Base-by-base conservation (phyloP, 192 early-diverging fungal genomes). In the Powellomyces hirtus region DNA sequence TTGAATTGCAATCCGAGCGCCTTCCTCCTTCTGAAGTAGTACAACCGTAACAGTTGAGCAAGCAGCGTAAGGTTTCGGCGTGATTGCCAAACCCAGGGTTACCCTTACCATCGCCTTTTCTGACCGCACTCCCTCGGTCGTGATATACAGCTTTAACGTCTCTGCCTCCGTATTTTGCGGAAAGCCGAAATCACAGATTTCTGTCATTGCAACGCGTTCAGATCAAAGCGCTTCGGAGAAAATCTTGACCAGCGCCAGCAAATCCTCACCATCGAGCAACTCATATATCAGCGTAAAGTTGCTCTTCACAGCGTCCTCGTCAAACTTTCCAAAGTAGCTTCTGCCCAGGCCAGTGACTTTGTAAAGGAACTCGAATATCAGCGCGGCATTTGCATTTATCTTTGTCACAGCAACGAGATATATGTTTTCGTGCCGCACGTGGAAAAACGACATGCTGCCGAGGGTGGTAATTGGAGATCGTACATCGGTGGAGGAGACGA, bases 361-460 rank as follows among this genome's bases (percentile, higher is more conserved):
- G 74, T 97, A 94, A 50, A 99, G 82, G 69, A 97, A 99, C 67
- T 96, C 83, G 71, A 98, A 89, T 36, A 97, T 88, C 33, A 93
- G 89, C 55, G 93, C 93, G 33, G 95, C 90, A 71, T 98, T 99
- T 13, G 93, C 90, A 77, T 99, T 99, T 62, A 91, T 91, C 69
- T 92, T 91, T 27, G 92, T 91, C 55, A 99, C 84, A 8, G 92
- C 95, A 38, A 94, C 95, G 38, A 97, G 84, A 68, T 91, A 98
- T 22, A 99, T 81, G 76, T 98, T 98, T 74, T 98, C 97, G 82
- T 98, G 94, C 40, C 91, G 89, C 65, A 95, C 88, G 76, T 99
- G 95, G 82, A 95, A 96, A 77, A 96, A 99, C 29, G 92, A 90
- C 4, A 91, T 93, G 46, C 90, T 89, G 29, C 93, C 94, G 34